phyloP scores from a whole-genome alignment of 768 basidiomycete species.

The Xerocomellus amylosporus region DNA sequence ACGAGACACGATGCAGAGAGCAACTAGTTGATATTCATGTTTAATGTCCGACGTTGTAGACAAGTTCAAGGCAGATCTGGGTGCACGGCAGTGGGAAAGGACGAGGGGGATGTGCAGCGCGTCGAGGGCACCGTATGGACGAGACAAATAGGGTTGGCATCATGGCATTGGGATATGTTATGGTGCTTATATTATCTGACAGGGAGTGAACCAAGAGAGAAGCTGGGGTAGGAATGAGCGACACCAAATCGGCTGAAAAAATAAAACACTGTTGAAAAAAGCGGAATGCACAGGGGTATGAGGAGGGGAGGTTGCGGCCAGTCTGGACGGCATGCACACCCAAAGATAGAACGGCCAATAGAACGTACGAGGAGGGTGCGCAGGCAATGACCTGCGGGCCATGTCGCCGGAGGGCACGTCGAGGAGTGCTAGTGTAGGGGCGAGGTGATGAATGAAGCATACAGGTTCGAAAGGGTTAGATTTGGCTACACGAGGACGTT shows the following conservation, averaged over 20 bases:
- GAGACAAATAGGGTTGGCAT: no score
- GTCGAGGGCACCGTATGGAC: no score
- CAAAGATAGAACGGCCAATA: slow-evolving; percentile 5
- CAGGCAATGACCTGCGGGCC: not conserved
- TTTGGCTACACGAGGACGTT: slow-evolving; percentile 3
- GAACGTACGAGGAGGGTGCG: not conserved
- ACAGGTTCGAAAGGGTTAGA: not conserved
- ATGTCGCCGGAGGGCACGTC: slow-evolving; percentile 5
- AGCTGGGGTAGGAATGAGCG: not conserved
- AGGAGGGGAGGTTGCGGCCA: not conserved
- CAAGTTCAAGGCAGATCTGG: not conserved
- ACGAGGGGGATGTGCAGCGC: not conserved
- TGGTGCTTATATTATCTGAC: not conserved
- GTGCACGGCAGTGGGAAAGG: not conserved
- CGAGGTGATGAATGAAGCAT: not conserved
- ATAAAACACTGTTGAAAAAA: not conserved
- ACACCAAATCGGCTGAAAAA: not conserved
- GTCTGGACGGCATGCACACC: not conserved
- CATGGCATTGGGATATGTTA: no score
- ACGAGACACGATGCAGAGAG: slow-evolving; percentile 11
- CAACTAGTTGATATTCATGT: slow-evolving; percentile 4
- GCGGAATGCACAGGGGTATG: not conserved
- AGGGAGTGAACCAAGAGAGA: slow-evolving; percentile 12
- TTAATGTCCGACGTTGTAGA: slow-evolving; percentile 24
- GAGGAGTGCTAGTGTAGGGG: not conserved